Evolutionary conservation across 202 grass and related monocot genomes (phyloP).

Genomic region (Cymbopogon flexuosus): DNA sequence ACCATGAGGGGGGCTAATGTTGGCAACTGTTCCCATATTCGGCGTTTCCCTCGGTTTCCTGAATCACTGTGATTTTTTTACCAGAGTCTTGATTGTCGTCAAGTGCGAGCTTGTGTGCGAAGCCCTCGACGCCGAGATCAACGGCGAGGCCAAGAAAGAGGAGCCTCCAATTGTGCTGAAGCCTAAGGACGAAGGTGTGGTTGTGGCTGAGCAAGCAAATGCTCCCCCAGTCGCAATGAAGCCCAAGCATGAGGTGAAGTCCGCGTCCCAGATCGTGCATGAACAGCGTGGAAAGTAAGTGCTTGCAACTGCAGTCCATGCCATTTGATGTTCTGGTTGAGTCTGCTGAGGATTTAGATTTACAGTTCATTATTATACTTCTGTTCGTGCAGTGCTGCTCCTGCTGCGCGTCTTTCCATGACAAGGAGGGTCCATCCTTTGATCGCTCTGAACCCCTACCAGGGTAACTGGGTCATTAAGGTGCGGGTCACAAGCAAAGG

Average conservation of each 20-base stretch:
- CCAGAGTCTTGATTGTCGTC: slow-evolving; percentile 75
- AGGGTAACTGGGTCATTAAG: slow-evolving; percentile 96
- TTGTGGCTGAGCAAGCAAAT: slow-evolving; percentile 11
- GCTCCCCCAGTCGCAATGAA: slow-evolving; percentile 31
- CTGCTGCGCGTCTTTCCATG: slow-evolving; percentile 68
- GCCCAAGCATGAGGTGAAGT: slow-evolving; percentile 65
- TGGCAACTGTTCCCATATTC: not conserved
- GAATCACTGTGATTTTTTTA: not conserved
- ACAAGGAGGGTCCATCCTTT: slow-evolving; percentile 80
- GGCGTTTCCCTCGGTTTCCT: not conserved
- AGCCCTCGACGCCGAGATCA: slow-evolving; percentile 67
- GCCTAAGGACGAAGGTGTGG: slow-evolving; percentile 30
- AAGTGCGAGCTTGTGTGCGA: slow-evolving; percentile 58
- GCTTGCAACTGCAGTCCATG: not conserved
- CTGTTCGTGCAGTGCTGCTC: slow-evolving; percentile 63
- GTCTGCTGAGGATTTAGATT: not conserved
- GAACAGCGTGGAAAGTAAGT: slow-evolving; percentile 85
- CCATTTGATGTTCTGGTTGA: not conserved
- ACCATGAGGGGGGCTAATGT: not conserved
- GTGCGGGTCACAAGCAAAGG: slow-evolving; percentile 92
- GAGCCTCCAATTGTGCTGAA: slow-evolving; percentile 12
- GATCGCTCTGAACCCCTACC: slow-evolving; percentile 83
- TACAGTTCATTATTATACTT: not conserved
- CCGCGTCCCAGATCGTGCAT: slow-evolving; percentile 72
- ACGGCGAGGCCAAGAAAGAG: slow-evolving; percentile 43